A percentile compares a stretch with the other conserved stretches of the same genome.
These are phyloP conservation scores for Aspergillus conjunctus DNA, from an alignment of 495 filamentous ascomycete species.

Conservation along the genomic window DNA sequence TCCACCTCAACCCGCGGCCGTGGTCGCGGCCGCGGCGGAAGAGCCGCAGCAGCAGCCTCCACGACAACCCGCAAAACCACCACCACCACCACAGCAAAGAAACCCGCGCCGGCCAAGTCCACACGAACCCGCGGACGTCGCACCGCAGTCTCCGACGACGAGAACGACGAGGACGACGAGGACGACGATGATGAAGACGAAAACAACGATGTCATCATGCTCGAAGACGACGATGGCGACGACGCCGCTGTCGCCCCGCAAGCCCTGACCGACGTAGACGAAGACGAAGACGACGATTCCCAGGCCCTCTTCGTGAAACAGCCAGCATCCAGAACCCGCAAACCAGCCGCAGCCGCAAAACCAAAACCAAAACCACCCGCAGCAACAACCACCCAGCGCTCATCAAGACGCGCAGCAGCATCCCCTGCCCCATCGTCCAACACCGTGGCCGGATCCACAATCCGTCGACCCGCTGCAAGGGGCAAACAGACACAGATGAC, in stretches of 20 bases:
- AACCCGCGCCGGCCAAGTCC: conserved; percentile 40
- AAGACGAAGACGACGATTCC: conserved; percentile 51
- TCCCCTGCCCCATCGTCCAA: conserved; percentile 49
- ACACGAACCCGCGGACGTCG: conserved; percentile 44
- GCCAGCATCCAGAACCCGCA: conserved; percentile 41
- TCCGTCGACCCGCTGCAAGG: conserved; percentile 15
- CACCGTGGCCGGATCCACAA: conserved; percentile 28
- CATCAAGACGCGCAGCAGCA: conserved; percentile 34
- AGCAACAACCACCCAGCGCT: conserved; percentile 36
- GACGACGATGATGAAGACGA: conserved; percentile 63
- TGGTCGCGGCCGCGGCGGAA: conserved; percentile 53
- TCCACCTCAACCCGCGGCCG: conserved; percentile 49
- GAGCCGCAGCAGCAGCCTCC: conserved; percentile 43
- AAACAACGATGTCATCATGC: conserved; percentile 65
- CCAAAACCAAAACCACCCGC: conserved; percentile 4
- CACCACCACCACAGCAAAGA: conserved; percentile 45
- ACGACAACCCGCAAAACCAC: conserved; percentile 44
- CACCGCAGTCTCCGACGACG: conserved; percentile 54
- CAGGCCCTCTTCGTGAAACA: conserved; percentile 58
- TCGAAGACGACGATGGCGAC: conserved; percentile 65
- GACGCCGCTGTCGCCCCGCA: conserved; percentile 43
- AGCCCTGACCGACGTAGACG: conserved; percentile 31
- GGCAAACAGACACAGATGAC: conserved; percentile 62
- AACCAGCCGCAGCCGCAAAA: conserved; percentile 22
- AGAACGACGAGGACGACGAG: conserved; percentile 63